Percentiles rank a stretch among this genome's conserved stretches.
Conservation (phyloP, 1,284 basidiomycete genomes). For the Malassezia furfur region DNA sequence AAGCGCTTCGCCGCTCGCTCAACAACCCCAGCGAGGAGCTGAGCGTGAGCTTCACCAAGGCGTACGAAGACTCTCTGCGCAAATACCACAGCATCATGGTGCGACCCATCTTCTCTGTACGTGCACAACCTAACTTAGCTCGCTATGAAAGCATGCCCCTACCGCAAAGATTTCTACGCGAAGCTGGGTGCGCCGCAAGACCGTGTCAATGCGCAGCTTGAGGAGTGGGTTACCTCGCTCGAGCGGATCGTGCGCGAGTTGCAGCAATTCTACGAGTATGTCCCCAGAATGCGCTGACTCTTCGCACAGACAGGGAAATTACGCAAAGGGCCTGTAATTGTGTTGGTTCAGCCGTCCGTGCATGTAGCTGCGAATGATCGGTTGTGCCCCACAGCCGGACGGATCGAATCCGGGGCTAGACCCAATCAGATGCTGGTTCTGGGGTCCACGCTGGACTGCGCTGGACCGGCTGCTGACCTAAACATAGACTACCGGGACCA, state of each 20-base stretch:
- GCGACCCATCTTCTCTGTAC: slow-evolving; percentile 62
- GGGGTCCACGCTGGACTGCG: too few species aligned
- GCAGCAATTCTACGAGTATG: slow-evolving; percentile 57
- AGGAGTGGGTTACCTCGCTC: slow-evolving; percentile 69
- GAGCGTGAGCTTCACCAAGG: slow-evolving; percentile 64
- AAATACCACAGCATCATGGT: slow-evolving; percentile 81
- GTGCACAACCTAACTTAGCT: slow-evolving; percentile 54
- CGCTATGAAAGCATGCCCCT: slow-evolving; percentile 94
- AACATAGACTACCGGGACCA: too few species aligned
- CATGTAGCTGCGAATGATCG: not conserved
- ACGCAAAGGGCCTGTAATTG: slow-evolving; percentile 32
- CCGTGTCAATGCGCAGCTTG: slow-evolving; percentile 62
- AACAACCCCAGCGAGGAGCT: slow-evolving; percentile 65
- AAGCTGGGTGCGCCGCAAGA: slow-evolving; percentile 70
- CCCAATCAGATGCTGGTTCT: too few species aligned
- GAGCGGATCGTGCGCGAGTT: slow-evolving; percentile 62
- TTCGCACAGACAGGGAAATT: slow-evolving; percentile 26
- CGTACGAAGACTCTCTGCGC: slow-evolving; percentile 74
- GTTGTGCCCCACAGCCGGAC: not conserved
- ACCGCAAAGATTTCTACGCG: slow-evolving; percentile 75
- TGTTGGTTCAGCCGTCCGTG: not conserved
- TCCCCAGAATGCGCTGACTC: not conserved
- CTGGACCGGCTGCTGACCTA: too few species aligned
- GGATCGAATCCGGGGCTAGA: not conserved
- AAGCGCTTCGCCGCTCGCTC: slow-evolving; percentile 67